Percentiles rank a stretch among this genome's conserved stretches.
Conservation (phyloP, 805 yeast species). For the Metschnikowia sp. region DNA sequence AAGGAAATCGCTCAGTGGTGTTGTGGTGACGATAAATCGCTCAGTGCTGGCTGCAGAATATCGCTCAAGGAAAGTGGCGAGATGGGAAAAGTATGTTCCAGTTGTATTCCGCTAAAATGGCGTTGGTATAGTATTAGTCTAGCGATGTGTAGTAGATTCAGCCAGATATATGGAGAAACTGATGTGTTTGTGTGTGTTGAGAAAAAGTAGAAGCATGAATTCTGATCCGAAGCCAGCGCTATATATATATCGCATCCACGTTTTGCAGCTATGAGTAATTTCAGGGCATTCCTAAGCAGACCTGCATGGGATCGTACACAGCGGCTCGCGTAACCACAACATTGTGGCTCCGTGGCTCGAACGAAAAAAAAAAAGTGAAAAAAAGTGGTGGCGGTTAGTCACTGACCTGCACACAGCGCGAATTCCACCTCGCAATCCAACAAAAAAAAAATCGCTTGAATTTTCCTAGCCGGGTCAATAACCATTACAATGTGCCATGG, state of each 20-base stretch:
- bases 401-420: not conserved
- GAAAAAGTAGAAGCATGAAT: not conserved
- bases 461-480: not conserved
- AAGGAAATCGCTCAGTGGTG: not conserved
- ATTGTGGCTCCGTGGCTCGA: slow-evolving; percentile 5
- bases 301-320: slow-evolving; percentile 3
- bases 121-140: not conserved
- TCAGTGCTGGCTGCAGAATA: not conserved
- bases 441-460: not conserved
- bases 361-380: not conserved
- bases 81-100: not conserved
- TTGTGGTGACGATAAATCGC: not conserved
- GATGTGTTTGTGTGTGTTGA: not conserved
- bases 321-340: slow-evolving; percentile 9
- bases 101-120: too few species aligned
- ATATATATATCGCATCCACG: slow-evolving; percentile 10
- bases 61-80: not conserved
- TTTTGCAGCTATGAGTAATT: slow-evolving; percentile 13
- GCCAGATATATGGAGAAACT: not conserved
- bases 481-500: too few species aligned
- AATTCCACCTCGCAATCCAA: slow-evolving; percentile 6
- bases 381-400: slow-evolving; percentile 8
- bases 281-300: slow-evolving; percentile 1
- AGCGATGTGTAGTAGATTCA: not conserved
- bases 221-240: slow-evolving; percentile 1